Conservation (phyloP, 805 yeast species). For the Candida nitratophila region DNA sequence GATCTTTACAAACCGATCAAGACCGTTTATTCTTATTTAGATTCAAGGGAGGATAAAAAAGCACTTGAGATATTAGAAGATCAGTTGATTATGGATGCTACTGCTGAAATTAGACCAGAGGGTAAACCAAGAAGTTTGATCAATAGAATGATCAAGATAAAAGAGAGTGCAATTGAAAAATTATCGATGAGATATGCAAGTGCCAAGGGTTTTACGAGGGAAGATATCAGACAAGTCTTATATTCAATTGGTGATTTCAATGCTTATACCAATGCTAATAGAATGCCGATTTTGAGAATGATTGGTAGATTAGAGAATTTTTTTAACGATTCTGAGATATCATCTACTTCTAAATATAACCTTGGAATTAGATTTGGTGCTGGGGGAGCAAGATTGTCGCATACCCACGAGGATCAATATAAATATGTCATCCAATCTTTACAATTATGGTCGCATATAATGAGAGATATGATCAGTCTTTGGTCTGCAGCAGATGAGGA, state of each 20-base stretch:
- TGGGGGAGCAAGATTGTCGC: constrained; percentile 66
- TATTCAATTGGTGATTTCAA: constrained; percentile 78
- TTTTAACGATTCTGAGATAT: constrained; percentile 24
- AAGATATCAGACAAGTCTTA: constrained; percentile 62
- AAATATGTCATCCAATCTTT: constrained; percentile 71
- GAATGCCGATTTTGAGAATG: constrained; percentile 62
- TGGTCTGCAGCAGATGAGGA: constrained; percentile 78
- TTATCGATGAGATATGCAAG: constrained; percentile 44
- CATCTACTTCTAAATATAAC: constrained; percentile 26
- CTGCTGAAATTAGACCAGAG: constrained; percentile 57
- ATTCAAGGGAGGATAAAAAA: constrained; percentile 28
- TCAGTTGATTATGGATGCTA: constrained; percentile 52
- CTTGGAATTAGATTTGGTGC: constrained; percentile 62
- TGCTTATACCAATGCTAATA: constrained; percentile 61
- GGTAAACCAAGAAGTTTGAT: constrained; percentile 48
- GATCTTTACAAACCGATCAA: constrained; percentile 66
- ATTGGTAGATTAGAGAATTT: constrained; percentile 44
- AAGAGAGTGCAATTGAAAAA: constrained; percentile 62
- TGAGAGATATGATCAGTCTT: constrained; percentile 68
- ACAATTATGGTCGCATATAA: constrained; percentile 68
- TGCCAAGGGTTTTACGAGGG: constrained; percentile 36
- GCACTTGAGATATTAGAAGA: constrained; percentile 47
- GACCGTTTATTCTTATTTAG: constrained; percentile 47
- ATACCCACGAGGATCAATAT: constrained; percentile 65
- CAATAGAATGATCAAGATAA: constrained; percentile 52